Base-by-base conservation (phyloP, 768 basidiomycete genomes). In the Lactarius pseudohatsudake region DNA sequence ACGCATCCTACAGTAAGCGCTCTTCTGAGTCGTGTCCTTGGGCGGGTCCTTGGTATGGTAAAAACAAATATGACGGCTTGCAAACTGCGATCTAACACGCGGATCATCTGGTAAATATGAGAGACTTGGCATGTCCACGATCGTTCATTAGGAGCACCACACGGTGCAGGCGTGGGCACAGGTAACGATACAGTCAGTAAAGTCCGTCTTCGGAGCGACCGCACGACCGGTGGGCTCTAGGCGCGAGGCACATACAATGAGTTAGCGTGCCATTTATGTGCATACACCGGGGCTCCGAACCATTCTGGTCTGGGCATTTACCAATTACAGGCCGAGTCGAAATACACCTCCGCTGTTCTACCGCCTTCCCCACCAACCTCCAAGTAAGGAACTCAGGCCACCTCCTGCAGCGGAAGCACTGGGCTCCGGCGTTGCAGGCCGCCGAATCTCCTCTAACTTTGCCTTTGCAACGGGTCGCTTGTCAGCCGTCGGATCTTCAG, bases 331-430 rank as follows among this genome's bases (percentile, higher is more conserved):
- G 28, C 34, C 10, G 36, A 38, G 57, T 32, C 15, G 16, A 26
- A 20, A 45, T 45, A 20, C 18, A 16, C 8, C 32, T 32, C 15
- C 28, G 20, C 22, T 20, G n/a, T 28, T 41, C 71, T 66, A 77
- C 13, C 70, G 71, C 59, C 75, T 67, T n/a, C 90, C 89, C 92
- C 91, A 93, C 92, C 92, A 94, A 4, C 90, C 91, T 30, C 91
- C 91, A 30, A 94, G 77, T 64, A 93, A 74, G 64, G 83, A 82
- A 62, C 86, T 81, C 60, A 93, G 77, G 3, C 90, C 89, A 30
- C 87, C 82, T 22, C 77, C 77, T 72, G 13, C 81, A 77, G 2
- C 38, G 38, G 13, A 0, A 1, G 72, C 64, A 7, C 76, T 72
- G 3, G 84, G 80, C 64, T 86, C 83, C 1, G 85, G 86, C 6